Percentiles rank a stretch among this genome's conserved stretches.
Conservation (phyloP, 345 rosid species). For the Aethionema arabicum region DNA sequence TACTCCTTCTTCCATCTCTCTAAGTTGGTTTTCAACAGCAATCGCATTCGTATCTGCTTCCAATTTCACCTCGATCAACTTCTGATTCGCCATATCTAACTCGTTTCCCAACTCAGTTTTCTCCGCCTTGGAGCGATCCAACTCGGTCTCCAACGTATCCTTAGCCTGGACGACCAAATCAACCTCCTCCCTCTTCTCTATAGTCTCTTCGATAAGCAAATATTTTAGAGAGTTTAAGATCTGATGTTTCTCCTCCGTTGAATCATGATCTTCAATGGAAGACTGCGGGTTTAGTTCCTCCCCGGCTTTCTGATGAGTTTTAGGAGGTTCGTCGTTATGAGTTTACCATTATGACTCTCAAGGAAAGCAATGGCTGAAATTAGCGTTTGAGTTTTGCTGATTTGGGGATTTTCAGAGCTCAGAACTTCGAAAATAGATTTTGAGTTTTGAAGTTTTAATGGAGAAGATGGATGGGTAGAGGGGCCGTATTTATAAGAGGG, state of each 20-base stretch:
- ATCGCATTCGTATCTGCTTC: constrained; percentile 41
- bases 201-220: constrained; percentile 54
- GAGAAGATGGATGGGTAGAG: constrained; percentile 22
- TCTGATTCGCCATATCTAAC: constrained; percentile 42
- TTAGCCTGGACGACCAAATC: constrained; percentile 46
- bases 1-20: constrained; percentile 38
- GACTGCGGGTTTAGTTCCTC: constrained; percentile 22
- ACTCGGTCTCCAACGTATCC: constrained; percentile 46
- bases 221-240: constrained; percentile 58
- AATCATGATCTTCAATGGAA: constrained; percentile 40
- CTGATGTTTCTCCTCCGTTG: constrained; percentile 43
- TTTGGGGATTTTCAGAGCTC: constrained; percentile 13
- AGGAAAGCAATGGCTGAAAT: constrained; percentile 13
- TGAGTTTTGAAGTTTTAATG: constrained; percentile 17
- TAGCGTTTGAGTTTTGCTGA: constrained; percentile 20
- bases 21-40: constrained; percentile 44
- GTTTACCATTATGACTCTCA: constrained; percentile 4
- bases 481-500: constrained; percentile 1
- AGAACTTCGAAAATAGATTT: constrained; percentile 10
- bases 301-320: constrained; percentile 22
- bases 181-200: constrained; percentile 51
- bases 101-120: constrained; percentile 37
- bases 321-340: neutral
- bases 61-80: constrained; percentile 43
- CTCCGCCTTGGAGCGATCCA: constrained; percentile 35